These are phyloP conservation scores for Liquidambar formosana DNA, from an alignment of 164 flowering plant species.

Conservation along the genomic window DNA sequence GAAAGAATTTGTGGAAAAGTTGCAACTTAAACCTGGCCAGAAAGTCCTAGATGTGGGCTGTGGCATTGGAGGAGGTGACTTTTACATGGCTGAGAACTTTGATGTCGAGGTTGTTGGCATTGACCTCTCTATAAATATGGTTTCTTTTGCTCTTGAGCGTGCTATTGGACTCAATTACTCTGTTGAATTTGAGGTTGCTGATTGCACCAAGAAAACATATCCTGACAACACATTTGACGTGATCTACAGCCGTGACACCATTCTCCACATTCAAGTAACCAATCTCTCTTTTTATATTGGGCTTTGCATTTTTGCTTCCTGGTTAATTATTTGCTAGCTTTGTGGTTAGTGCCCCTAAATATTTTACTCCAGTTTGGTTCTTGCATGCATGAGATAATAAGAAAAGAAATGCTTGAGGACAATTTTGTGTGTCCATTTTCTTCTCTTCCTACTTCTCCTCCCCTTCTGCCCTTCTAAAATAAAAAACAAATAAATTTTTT, in stretches of 20 bases:
- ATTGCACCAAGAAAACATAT: slow-evolving; percentile 82
- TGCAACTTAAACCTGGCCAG: slow-evolving; percentile 90
- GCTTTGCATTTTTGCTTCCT: not conserved
- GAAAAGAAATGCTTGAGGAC: too few species aligned
- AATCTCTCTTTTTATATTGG: not conserved
- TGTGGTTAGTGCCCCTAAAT: too few species aligned
- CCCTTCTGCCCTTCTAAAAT: too few species aligned
- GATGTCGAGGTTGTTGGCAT: slow-evolving; percentile 90
- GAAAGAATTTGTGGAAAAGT: slow-evolving; percentile 81
- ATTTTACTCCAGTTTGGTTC: too few species aligned
- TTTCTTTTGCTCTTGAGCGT: slow-evolving; percentile 92
- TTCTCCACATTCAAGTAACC: slow-evolving; percentile 86
- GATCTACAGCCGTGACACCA: slow-evolving; percentile 95
- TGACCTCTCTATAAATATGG: slow-evolving; percentile 95
- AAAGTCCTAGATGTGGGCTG: slow-evolving; percentile 98
- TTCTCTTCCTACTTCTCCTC: too few species aligned
- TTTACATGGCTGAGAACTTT: slow-evolving; percentile 92
- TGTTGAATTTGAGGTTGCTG: slow-evolving; percentile 96
- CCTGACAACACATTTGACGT: slow-evolving; percentile 85
- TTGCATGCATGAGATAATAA: too few species aligned
- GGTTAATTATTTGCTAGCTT: not conserved
- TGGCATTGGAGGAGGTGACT: slow-evolving; percentile 99
- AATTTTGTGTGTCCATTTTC: too few species aligned
- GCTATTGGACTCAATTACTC: slow-evolving; percentile 91
- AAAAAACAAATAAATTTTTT: too few species aligned